Evolutionary conservation across 2,329 filamentous ascomycete species (phyloP).

Genomic region (Alternaria infectoria): DNA sequence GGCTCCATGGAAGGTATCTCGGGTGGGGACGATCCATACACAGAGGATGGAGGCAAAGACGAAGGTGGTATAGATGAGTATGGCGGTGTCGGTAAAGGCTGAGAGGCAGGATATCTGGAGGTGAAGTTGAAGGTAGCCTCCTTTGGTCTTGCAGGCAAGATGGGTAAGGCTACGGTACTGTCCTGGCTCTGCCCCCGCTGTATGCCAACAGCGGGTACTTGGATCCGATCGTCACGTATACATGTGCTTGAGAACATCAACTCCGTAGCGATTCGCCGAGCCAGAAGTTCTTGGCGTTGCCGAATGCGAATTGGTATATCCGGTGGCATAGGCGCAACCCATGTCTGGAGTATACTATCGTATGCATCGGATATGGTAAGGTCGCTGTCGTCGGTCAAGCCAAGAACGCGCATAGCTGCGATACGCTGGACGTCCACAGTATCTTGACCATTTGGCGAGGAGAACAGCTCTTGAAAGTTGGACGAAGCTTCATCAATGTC

Average conservation of each 20-base stretch:
- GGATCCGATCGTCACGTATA: conserved; percentile 10
- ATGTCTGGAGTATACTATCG: conserved; percentile 40
- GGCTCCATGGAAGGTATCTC: background rate
- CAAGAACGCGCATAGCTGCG: conserved; percentile 21
- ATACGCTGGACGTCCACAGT: conserved; percentile 21
- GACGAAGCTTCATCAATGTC: conserved; percentile 42
- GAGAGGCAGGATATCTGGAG: conserved; percentile 5
- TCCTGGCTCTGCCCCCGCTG: conserved; percentile 15
- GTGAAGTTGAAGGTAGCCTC: background rate
- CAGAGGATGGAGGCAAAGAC: conserved; percentile 8
- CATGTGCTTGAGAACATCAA: conserved; percentile 44
- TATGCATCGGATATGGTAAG: conserved; percentile 35
- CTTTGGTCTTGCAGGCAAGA: conserved; percentile 24
- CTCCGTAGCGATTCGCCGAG: conserved; percentile 46
- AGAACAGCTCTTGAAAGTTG: conserved; percentile 26
- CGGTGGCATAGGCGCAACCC: conserved; percentile 38
- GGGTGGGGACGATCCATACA: conserved; percentile 13
- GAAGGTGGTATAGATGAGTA: conserved; percentile 25
- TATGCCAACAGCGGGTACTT: conserved; percentile 12
- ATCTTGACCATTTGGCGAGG: background rate
- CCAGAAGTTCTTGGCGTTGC: conserved; percentile 39
- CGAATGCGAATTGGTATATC: conserved; percentile 33
- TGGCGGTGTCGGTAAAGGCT: conserved; percentile 21
- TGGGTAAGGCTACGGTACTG: conserved; percentile 23
- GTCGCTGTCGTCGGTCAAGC: conserved; percentile 11